phyloP scores from a whole-genome alignment of 257 asterid genomes.

The Rauvolfia tetraphylla region DNA sequence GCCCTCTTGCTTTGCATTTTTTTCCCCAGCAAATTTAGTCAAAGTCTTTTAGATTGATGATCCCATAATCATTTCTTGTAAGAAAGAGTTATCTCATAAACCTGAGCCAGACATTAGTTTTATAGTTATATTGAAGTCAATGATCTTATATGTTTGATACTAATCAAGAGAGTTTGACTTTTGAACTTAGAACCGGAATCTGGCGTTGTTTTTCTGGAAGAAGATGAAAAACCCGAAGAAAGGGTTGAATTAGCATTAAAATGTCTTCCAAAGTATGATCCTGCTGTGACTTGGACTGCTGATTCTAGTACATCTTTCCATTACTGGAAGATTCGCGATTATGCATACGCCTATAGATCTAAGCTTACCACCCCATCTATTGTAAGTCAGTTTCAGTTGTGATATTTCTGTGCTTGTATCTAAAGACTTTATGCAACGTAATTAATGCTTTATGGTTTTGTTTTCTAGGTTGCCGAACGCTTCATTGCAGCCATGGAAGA shows the following conservation, averaged over 20 bases:
- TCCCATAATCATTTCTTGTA: background rate
- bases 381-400: conserved; percentile 45
- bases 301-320: conserved; percentile 58
- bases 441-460: conserved; percentile 8
- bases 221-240: conserved; percentile 66
- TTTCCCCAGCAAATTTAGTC: background rate
- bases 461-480: conserved; percentile 77
- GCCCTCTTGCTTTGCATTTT: background rate
- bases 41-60: background rate
- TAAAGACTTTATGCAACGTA: conserved; percentile 6
- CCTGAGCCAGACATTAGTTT: background rate
- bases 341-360: conserved; percentile 91
- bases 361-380: conserved; percentile 78
- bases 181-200: conserved; percentile 60
- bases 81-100: background rate
- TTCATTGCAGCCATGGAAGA: conserved; percentile 84
- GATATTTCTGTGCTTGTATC: conserved; percentile 12
- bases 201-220: conserved; percentile 57
- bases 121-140: background rate
- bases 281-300: conserved; percentile 53
- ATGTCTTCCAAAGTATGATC: conserved; percentile 75
- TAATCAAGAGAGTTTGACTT: conserved; percentile 16
- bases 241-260: conserved; percentile 77
- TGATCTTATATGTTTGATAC: background rate
- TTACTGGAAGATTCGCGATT: conserved; percentile 98